Base-by-base conservation (phyloP, 2,329 filamentous ascomycete species). In the Cladosporium sp. region DNA sequence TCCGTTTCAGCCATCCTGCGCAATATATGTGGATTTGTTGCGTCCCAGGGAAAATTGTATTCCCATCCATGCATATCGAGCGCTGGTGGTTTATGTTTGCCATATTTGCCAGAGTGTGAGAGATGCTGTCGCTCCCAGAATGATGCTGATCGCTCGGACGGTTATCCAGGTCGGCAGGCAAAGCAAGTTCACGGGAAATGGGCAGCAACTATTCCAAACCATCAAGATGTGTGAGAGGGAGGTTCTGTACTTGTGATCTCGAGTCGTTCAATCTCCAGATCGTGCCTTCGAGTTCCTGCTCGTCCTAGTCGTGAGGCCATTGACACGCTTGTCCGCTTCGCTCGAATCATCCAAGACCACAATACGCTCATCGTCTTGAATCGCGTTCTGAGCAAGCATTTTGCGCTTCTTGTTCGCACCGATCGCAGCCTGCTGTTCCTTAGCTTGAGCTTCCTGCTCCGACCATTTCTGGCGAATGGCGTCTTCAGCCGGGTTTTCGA, bases 401-500 rank as follows among this genome's bases (percentile, higher is more conserved):
- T 47, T 51, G 36, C 49, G 49, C 19, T 51, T 51, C 42, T 51
- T 51, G 52, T 41, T 58, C 19, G 55, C 55, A 12, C 55, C 55
- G 20, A 48, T 43, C 3, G 52, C 38, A n/a, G 50, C 45, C 27
- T 54, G 42, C 8, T 50, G 48, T 19, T 50, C 48, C 18, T 43
- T 51, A 29, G 50, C 53, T 19, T 50, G 47, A 2, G 45, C 60
- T 29, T 62, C 64, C n/a, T 68, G 66, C 50, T 70, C 67, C 38
- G 69, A 67, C 75, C 72, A 76, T 20, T 69, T 70, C 59, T 68
- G 67, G 20, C 71, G 60, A 4, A 74, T 65, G 38, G 71, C 74
- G 46, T 77, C 72, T 41, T 78, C 76, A 8, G 61, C 57, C n/a
- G 67, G 65, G 50, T 77, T 78, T 53, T 78, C 74, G 66, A 80